Base-by-base conservation (phyloP, 495 filamentous ascomycete genomes). In the Cercophora scortea region DNA sequence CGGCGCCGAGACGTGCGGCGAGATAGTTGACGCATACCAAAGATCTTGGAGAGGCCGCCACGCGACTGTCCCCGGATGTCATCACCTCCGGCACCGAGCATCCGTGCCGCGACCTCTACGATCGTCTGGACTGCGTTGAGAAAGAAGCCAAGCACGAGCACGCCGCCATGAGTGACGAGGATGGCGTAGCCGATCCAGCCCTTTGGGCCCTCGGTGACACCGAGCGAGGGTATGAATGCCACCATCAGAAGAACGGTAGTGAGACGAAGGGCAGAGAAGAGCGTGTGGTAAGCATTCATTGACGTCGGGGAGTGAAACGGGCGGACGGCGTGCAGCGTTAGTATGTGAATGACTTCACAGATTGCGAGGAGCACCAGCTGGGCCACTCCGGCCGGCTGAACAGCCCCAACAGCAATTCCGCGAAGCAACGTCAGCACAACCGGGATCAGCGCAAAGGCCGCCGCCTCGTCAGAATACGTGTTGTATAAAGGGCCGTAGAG, bases 401-500 rank as follows among this genome's bases (percentile, higher is more conserved):
- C 80, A 25, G 89, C 94, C 36, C 93, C 93, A 60, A 98, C 83
- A 13, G 90, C 88, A 54, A 96, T 79, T 36, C 89, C 92, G n/a
- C 92, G 84, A 38, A 92, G 64, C 58, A 93, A 81, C 11, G 84
- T 93, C 50, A 96, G 67, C 33, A 94, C 72, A 15, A 96, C 82
- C 0, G 92, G 90, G 18, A 96, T 80, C 16, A 94, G 71, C 9
- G 91, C 89, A 60, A 93, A 98, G 7, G 88, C 82, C 13, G 79
- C 74, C 1, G 89, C 86, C 25, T 91, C 86, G 70, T 94, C 91
- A 33, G 92, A 90, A 63, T 92, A 96, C 2, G 94, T 98, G 68
- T 98, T 98, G 72, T 97, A 98, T n/a, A 98, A 76, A 4, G 93
- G 89, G 5, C 93, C 93, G 61, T 95, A 97, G 1, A 89, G 75